Evolutionary conservation across 2,329 filamentous ascomycete genomes (phyloP).

Genomic region (Fusarium veterinarium): DNA sequence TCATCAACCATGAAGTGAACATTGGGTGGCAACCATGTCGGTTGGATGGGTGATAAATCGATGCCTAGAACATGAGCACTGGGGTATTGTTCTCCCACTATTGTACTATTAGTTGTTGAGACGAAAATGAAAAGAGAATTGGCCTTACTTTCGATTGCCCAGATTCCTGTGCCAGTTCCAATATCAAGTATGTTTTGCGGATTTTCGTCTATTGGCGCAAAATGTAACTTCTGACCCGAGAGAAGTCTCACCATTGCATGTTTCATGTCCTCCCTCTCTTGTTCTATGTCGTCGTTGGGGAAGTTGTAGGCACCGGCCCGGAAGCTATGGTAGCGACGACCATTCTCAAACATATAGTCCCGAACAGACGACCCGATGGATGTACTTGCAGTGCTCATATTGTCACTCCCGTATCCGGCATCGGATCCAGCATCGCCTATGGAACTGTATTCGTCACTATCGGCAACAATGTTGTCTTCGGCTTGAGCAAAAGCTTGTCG

Average conservation of each 20-base stretch:
- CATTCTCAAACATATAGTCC: constrained; percentile 67
- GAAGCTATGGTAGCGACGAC: constrained; percentile 68
- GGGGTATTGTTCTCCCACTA: constrained; percentile 60
- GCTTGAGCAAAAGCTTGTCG: constrained; percentile 52
- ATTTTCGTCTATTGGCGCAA: constrained; percentile 61
- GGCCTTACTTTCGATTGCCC: constrained; percentile 65
- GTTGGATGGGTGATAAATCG: constrained; percentile 62
- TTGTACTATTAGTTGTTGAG: constrained; percentile 15
- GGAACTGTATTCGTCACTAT: constrained; percentile 45
- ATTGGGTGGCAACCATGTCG: constrained; percentile 65
- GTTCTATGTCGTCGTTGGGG: constrained; percentile 70
- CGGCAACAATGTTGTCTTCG: constrained; percentile 52
- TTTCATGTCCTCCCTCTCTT: constrained; percentile 68
- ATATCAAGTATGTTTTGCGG: constrained; percentile 66
- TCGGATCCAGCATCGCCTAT: constrained; percentile 45
- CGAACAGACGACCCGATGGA: constrained; percentile 56
- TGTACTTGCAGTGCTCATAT: constrained; percentile 51
- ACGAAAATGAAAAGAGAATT: background rate
- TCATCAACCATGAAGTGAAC: constrained; percentile 68
- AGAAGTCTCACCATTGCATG: constrained; percentile 64
- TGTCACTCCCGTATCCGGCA: constrained; percentile 54
- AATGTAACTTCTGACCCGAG: constrained; percentile 61
- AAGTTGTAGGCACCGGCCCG: constrained; percentile 67
- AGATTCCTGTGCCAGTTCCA: constrained; percentile 69
- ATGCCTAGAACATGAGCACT: constrained; percentile 58